A percentile compares a stretch with the other conserved stretches of the same genome.
Evolutionary conservation across 768 basidiomycete genomes (phyloP).

Genomic region (Boletellus emodensis): DNA sequence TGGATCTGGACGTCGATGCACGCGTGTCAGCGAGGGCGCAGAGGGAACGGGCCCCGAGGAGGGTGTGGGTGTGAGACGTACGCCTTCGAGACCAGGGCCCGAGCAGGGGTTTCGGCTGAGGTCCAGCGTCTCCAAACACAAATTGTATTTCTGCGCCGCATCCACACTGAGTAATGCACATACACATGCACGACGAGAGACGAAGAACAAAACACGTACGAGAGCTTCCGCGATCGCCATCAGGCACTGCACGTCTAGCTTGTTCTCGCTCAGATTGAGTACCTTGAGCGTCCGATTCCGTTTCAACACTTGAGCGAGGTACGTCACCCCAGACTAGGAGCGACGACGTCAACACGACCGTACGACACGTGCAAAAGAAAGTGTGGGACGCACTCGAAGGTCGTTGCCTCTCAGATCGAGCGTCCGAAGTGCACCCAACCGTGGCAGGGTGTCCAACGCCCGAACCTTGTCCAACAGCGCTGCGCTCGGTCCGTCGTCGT

Average conservation of each 20-base stretch:
- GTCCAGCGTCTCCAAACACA: conserved; percentile 89
- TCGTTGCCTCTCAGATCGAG: conserved; percentile 93
- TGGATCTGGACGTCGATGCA: conserved; percentile 49
- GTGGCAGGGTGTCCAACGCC: conserved; percentile 81
- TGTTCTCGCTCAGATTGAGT: conserved; percentile 92
- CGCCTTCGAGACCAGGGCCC: conserved; percentile 87
- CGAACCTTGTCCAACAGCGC: conserved; percentile 85
- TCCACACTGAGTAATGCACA: not conserved
- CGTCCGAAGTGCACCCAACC: conserved; percentile 81
- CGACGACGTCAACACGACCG: not conserved
- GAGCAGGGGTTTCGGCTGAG: conserved; percentile 91
- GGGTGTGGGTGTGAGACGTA: conserved; percentile 35
- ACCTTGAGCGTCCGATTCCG: conserved; percentile 94
- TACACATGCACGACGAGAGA: not conserved
- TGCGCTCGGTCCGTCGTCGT: conserved; percentile 55
- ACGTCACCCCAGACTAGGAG: conserved; percentile 67
- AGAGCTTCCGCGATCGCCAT: conserved; percentile 83
- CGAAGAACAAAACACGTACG: conserved; percentile 41
- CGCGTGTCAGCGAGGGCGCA: not conserved
- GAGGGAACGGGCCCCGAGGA: not conserved
- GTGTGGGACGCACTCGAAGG: conserved; percentile 60
- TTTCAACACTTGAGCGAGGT: conserved; percentile 93
- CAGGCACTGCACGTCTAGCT: conserved; percentile 79
- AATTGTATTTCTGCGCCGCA: conserved; percentile 80
- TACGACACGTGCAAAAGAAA: not conserved